Evolutionary conservation across 768 basidiomycete species (phyloP), one percentile per base, ranked within the genome.

Genomic region (Kwoniella dejecticola): DNA sequence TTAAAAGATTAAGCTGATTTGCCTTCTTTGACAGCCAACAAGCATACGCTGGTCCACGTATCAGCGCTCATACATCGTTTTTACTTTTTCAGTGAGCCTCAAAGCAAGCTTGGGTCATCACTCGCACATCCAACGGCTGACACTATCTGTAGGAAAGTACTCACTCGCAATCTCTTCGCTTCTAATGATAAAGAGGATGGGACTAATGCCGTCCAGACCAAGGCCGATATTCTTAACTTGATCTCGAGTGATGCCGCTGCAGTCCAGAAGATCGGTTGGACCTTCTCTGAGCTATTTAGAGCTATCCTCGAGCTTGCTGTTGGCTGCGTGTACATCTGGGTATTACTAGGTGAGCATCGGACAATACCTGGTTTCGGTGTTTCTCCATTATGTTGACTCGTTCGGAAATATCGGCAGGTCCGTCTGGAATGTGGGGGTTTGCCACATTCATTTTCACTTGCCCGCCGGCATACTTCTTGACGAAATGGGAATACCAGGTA

Each of bases 221-320:
- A 72, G 53, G 72, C 72, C 2, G 70, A 74, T 29, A 69, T 74
- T 26, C 60, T 74, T 6, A 71, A 71, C 45, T 58, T 74, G 24
- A 70, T 72, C 33, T 64, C 61, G 3, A 60, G 59, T 4, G 72
- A 74, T 49, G 57, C 62, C 0, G 31, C 36, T 17, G 45, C 21
- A 11, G 56, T 70, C 21, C 19, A 57, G 3, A 21, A 30, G 7
- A 41, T 73, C 3, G 64, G 66, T 6, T 68, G 64, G 52, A 61
- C 60, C 13, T 41, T 59, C 17, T 24, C 45, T 40, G 33, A 48
- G 2, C 15, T 68, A 3, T 40, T 74, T 17, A 11, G 48, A n/a
- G 57, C 52, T 13, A 17, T 24, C 2, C 15, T 66, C 0, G 70
- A 74, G 60, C 31, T 72, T 50, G 13, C 62, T 3, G n/a, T 71